Conservation (phyloP, 805 yeast genomes). For the Candida fluviatilis region DNA sequence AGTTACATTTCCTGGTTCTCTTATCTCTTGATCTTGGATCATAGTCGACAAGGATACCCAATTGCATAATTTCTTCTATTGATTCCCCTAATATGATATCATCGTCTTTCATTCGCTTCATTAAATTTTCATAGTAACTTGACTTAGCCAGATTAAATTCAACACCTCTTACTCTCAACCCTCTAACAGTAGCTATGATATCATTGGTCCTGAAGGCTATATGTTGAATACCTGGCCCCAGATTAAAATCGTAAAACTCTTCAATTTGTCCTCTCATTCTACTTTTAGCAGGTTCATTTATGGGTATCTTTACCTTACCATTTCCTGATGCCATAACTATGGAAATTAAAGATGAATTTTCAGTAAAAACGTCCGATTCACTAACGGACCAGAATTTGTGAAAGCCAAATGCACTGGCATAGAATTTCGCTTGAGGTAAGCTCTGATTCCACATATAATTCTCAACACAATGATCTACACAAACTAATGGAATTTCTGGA, state of each 20-base stretch:
- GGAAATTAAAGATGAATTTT: constrained; percentile 64
- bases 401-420: constrained; percentile 64
- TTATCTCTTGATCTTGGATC: constrained; percentile 46
- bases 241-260: constrained; percentile 69
- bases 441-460: constrained; percentile 70
- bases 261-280: constrained; percentile 70
- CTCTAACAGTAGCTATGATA: constrained; percentile 52
- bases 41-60: constrained; percentile 69
- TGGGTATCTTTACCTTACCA: constrained; percentile 70
- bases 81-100: constrained; percentile 48
- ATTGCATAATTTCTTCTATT: constrained; percentile 43
- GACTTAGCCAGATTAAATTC: constrained; percentile 62
- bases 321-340: constrained; percentile 71
- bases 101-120: constrained; percentile 40
- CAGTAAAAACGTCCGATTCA: constrained; percentile 69
- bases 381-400: constrained; percentile 84
- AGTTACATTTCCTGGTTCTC: constrained; percentile 43
- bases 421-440: constrained; percentile 53
- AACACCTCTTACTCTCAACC: constrained; percentile 58
- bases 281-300: constrained; percentile 80
- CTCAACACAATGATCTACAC: constrained; percentile 78
- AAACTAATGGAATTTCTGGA: constrained; percentile 36
- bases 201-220: constrained; percentile 64
- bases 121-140: constrained; percentile 52
- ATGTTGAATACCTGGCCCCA: constrained; percentile 85